Conservation (phyloP, 768 basidiomycete genomes). For the Baorangia bicolor region DNA sequence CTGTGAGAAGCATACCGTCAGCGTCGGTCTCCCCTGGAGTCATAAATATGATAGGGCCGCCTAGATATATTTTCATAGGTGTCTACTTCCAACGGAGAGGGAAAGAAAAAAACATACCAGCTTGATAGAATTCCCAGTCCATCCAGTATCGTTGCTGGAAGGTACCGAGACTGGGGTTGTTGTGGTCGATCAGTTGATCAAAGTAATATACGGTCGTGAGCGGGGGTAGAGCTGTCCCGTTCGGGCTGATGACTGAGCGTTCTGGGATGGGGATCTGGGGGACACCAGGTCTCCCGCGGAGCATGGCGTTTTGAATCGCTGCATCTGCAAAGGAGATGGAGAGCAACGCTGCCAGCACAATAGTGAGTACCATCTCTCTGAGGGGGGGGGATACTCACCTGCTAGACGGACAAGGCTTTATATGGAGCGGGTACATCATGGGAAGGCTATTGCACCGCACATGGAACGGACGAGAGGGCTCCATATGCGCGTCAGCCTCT, state of each 20-base stretch:
- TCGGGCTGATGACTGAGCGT: slow-evolving; percentile 10
- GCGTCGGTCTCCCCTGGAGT: slow-evolving; percentile 70
- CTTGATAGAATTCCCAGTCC: slow-evolving; percentile 63
- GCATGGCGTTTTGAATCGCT: slow-evolving; percentile 20
- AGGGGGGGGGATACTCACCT: background rate
- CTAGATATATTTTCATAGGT: background rate
- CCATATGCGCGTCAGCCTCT: slow-evolving; percentile 7
- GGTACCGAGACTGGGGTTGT: slow-evolving; percentile 61
- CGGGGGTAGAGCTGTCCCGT: slow-evolving; percentile 28
- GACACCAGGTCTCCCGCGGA: slow-evolving; percentile 17
- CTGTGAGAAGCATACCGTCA: slow-evolving; percentile 26
- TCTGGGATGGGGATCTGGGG: slow-evolving; percentile 12
- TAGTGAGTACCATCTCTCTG: slow-evolving; percentile 11
- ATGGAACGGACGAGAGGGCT: background rate
- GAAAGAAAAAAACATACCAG: slow-evolving; percentile 30
- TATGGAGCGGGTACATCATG: slow-evolving; percentile 4
- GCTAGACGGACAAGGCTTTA: background rate
- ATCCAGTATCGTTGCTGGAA: slow-evolving; percentile 77
- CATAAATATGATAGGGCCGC: slow-evolving; percentile 27
- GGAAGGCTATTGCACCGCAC: slow-evolving; percentile 3
- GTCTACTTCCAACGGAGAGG: background rate
- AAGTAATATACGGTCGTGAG: slow-evolving; percentile 31
- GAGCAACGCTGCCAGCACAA: slow-evolving; percentile 9
- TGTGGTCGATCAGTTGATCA: slow-evolving; percentile 43
- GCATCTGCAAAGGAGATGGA: slow-evolving; percentile 17